Conservation (phyloP, 768 basidiomycete genomes). For the Megacollybia marginata region DNA sequence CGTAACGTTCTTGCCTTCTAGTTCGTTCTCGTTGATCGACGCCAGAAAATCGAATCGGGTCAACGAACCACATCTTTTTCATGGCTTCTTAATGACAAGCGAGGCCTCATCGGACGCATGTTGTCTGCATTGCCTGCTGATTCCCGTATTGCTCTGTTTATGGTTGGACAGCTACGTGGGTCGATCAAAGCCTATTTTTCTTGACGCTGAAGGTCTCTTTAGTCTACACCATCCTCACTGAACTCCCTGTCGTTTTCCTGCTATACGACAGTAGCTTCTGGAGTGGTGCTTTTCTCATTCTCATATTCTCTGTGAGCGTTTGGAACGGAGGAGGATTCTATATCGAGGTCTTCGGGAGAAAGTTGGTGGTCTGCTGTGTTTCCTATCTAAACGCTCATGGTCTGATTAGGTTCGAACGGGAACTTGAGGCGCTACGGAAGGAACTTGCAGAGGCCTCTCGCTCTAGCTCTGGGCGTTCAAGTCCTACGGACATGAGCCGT, state of each 20-base stretch:
- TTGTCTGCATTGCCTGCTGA: constrained; percentile 53
- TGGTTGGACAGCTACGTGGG: constrained; percentile 74
- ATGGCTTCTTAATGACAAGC: constrained; percentile 83
- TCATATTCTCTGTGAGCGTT: constrained; percentile 79
- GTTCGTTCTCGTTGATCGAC: constrained; percentile 85
- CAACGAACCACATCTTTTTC: constrained; percentile 88
- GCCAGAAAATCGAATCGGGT: constrained; percentile 85
- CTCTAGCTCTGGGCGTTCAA: constrained; percentile 46
- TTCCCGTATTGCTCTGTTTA: constrained; percentile 68
- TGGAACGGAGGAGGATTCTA: constrained; percentile 98
- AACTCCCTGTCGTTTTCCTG: constrained; percentile 76
- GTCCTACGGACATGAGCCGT: constrained; percentile 28
- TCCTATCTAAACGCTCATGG: constrained; percentile 1
- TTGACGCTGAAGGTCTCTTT: constrained; percentile 2
- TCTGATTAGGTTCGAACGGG: constrained; percentile 76
- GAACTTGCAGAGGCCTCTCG: constrained; percentile 67
- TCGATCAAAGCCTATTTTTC: constrained; percentile 1
- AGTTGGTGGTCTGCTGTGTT: constrained; percentile 45
- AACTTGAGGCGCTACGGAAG: constrained; percentile 83
- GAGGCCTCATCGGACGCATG: constrained; percentile 69
- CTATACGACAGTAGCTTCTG: constrained; percentile 75
- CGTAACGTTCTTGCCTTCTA: constrained; percentile 16
- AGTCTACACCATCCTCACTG: constrained; percentile 85
- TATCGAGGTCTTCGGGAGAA: constrained; percentile 94
- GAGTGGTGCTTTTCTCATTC: constrained; percentile 70